A percentile compares a stretch with the other conserved stretches of the same genome.
These are phyloP conservation scores for Purpureocillium takamizusanense DNA, from an alignment of 2,329 filamentous ascomycete genomes.

Conservation along the genomic window DNA sequence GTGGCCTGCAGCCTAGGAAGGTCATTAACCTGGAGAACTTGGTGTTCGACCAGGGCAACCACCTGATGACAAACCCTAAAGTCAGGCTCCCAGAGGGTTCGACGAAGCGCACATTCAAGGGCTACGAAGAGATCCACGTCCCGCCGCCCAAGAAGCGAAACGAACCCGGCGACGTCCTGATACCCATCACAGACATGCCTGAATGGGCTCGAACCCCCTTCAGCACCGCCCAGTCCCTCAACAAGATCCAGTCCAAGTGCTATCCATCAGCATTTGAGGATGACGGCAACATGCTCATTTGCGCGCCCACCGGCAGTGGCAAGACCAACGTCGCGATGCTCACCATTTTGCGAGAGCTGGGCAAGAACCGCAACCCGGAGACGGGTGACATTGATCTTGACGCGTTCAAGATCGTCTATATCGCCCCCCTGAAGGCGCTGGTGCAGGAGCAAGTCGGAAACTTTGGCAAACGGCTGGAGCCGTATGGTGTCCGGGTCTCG, in stretches of 20 bases:
- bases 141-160: slow-evolving; percentile 82
- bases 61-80: slow-evolving; percentile 98
- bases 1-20: slow-evolving; percentile 77
- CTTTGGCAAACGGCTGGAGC: slow-evolving; percentile 82
- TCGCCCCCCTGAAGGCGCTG: slow-evolving; percentile 88
- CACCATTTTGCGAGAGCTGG: slow-evolving; percentile 89
- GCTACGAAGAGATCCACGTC: slow-evolving; percentile 97
- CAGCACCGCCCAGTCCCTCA: slow-evolving; percentile 75
- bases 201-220: slow-evolving; percentile 88
- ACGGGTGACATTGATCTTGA: slow-evolving; percentile 95
- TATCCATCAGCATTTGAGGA: slow-evolving; percentile 85
- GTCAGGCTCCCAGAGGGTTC: slow-evolving; percentile 90
- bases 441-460: slow-evolving; percentile 98
- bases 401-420: slow-evolving; percentile 97
- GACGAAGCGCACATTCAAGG: slow-evolving; percentile 91
- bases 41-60: slow-evolving; percentile 94
- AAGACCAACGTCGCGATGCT: slow-evolving; percentile 99
- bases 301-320: slow-evolving; percentile 91
- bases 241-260: slow-evolving; percentile 92
- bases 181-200: slow-evolving; percentile 80
- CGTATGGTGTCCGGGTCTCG: slow-evolving; percentile 87
- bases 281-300: slow-evolving; percentile 96
- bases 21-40: slow-evolving; percentile 92
- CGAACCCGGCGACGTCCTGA: slow-evolving; percentile 70
- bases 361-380: slow-evolving; percentile 80